Conservation (phyloP, 2,329 filamentous ascomycete genomes). For the Arthrobotrys entomopaga region DNA sequence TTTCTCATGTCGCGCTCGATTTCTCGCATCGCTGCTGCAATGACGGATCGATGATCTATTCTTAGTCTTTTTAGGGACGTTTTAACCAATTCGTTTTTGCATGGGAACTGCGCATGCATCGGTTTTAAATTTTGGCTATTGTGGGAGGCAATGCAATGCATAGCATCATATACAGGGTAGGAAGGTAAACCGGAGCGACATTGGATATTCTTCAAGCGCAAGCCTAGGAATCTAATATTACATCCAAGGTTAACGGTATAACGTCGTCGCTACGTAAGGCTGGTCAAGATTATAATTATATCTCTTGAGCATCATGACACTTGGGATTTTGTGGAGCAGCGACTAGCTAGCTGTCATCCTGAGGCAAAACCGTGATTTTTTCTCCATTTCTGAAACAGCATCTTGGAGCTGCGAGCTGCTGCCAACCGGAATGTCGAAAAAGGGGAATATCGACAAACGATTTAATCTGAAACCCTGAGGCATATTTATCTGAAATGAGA, state of each 20-base stretch:
- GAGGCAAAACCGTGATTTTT: conserved; percentile 7
- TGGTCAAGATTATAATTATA: not conserved
- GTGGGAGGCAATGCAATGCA: conserved; percentile 35
- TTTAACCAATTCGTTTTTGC: not conserved
- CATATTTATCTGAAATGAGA: conserved; percentile 46
- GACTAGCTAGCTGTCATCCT: conserved; percentile 17
- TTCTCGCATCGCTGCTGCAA: not conserved
- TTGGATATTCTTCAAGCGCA: too few relatives aligned
- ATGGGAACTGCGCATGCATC: not conserved
- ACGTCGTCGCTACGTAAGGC: not conserved
- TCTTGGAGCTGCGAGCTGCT: conserved; percentile 14
- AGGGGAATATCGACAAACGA: conserved; percentile 31
- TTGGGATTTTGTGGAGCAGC: not conserved
- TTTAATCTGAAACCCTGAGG: conserved; percentile 53
- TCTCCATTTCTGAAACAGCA: conserved; percentile 32
- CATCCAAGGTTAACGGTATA: not conserved
- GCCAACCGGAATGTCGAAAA: conserved; percentile 28
- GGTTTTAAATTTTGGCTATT: too few relatives aligned
- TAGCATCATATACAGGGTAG: conserved; percentile 2
- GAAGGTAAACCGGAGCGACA: conserved; percentile 1
- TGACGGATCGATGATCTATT: conserved; percentile 17
- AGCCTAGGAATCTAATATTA: too few relatives aligned
- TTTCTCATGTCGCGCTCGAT: not conserved
- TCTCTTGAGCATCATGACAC: not conserved
- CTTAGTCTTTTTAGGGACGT: conserved; percentile 19